Evolutionary conservation across 768 basidiomycete genomes (phyloP), one percentile per base, ranked within the genome.

Genomic region (Lactarius evosmus): DNA sequence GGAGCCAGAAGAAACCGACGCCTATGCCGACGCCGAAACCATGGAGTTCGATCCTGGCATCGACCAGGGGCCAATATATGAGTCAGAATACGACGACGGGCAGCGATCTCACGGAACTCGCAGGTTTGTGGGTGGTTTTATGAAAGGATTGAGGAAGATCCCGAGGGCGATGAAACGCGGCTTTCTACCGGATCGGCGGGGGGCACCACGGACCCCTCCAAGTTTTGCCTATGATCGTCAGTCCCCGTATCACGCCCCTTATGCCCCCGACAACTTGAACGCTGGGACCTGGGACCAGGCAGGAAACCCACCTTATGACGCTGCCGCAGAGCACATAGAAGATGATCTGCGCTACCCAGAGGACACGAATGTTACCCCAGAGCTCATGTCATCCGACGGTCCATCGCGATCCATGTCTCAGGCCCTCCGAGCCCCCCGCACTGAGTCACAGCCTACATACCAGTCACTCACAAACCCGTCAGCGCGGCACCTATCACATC

Each of bases 51-150:
- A 67, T 3, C 56, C 67, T 27, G 33, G 8, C 16, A 29, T 19
- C 17, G 61, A 63, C 4, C 2, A 6, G 0, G 58, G 14, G 16
- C 57, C 59, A 9, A 22, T 49, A 8, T 40, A 36, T 17, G 29
- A 44, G 17, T 63, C 58, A 7, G 55, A 56, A 32, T 63, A 44
- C n/a, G 58, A 67, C 30, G 58, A 63, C 16, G 58, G 25, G 41
- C 17, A 12, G 29, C 49, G 0, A 25, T 50, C 56, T 14, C 38
- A 57, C 3, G 36, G 58, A 25, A 61, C 29, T 34, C 49, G 46
- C 36, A 59, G 62, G 46, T 69, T 69, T 41, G 66, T 69, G 4
- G 68, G 68, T 6, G 68, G 68, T 14, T 69, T 69, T 32, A 58
- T 67, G 2, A 49, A 56, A 11, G 27, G 58, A 1, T 49, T 69